Conservation (phyloP, 257 asterid genomes). For the Nicotiana paniculata region DNA sequence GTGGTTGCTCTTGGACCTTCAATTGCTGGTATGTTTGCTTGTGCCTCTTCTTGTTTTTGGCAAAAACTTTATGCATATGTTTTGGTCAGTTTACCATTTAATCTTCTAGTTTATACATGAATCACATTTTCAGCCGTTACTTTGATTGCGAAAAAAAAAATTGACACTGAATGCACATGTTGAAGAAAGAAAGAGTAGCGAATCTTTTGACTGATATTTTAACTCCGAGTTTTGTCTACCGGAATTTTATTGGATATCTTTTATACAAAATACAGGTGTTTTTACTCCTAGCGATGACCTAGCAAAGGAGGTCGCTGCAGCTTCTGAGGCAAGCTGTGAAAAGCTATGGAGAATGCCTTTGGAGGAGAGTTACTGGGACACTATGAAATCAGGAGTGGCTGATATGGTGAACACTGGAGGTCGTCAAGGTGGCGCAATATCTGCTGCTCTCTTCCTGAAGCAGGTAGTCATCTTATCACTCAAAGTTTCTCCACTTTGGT, state of each 20-base stretch:
- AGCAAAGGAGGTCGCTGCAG: conserved; percentile 74
- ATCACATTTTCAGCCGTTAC: not conserved
- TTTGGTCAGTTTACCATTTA: not conserved
- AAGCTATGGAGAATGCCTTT: conserved; percentile 93
- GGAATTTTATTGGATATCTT: not conserved
- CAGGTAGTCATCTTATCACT: conserved; percentile 45
- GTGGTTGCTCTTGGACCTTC: conserved; percentile 89
- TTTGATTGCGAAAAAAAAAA: not conserved
- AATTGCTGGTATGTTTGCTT: conserved; percentile 56
- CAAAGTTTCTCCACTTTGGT: not conserved
- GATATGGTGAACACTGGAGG: conserved; percentile 97
- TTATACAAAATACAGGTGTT: conserved; percentile 44
- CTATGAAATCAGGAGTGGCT: conserved; percentile 94
- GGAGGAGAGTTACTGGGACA: conserved; percentile 96
- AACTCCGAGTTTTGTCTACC: not conserved
- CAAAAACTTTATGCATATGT: not conserved
- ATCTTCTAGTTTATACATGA: not conserved
- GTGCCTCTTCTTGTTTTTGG: not conserved
- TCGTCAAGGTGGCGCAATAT: conserved; percentile 91
- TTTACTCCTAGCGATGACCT: conserved; percentile 84
- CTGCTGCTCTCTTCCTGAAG: conserved; percentile 96
- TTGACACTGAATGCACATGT: not conserved
- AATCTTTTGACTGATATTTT: not conserved
- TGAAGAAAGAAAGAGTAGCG: not conserved
- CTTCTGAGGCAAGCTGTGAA: conserved; percentile 80